Evolutionary conservation across 2,329 filamentous ascomycete genomes (phyloP), one percentile per base, ranked within the genome.

Genomic region (Teratosphaeria destructans): DNA sequence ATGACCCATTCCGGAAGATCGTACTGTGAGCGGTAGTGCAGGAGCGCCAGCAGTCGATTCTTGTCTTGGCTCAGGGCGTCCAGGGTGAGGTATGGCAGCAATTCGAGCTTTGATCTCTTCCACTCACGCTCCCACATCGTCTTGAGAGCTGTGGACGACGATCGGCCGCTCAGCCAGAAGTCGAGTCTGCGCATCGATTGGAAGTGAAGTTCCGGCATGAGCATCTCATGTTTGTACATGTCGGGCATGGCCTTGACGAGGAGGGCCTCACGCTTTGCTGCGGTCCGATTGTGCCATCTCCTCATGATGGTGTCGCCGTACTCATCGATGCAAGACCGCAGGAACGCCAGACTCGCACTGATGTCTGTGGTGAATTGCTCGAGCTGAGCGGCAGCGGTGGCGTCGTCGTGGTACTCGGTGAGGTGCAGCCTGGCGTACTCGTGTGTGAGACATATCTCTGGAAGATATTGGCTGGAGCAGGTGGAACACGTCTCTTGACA

Each of bases 31-130:
- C 64, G 62, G 27, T 63, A 29, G 47, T 61, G 59, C 11, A 67
- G 35, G 3, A 67, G 54, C 1, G 58, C 58, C 1, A 67, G 57
- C 1, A 67, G 34, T 11, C 56, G 34, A 3, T 14, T 37, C 10
- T 55, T 19, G 26, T 59, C 59, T 16, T 64, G 32, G 32, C 60
- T 57, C 6, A 67, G 19, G 16, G 55, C 58, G 4, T 60, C 57
- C 0, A 60, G 8, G 55, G 61, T 58, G 3, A 67, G 59, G 19
- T 62, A 64, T 6, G 64, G 61, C 11, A 63, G 7, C 34, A 64
- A 43, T 10, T 58, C 56, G 10, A 26, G 27, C 23, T 58, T 58
- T 12, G 27, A 53, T 7, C 47, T 39, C 32, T 54, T 57, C 0
- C 19, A 10, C 26, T 54, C 39, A 8, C 23, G 16, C 3, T 35